Base-by-base conservation (phyloP, 2,329 filamentous ascomycete genomes). In the Aspergillus luchuensis region DNA sequence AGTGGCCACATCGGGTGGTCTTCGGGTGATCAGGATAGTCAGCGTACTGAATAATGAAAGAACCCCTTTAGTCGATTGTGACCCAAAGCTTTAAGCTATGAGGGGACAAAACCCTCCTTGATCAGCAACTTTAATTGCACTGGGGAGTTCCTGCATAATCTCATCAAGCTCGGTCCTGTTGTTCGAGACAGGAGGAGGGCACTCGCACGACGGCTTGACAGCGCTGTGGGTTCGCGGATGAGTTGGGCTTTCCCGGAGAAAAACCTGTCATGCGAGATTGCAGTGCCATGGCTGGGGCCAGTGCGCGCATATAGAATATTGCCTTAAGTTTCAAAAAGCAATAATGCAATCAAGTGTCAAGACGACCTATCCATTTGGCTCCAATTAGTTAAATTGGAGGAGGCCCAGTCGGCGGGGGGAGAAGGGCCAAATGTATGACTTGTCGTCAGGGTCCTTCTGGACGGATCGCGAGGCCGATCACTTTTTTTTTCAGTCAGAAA, bases 51-150 rank as follows among this genome's bases (percentile, higher is more conserved):
- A 43, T 23, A 25, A 25, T 28, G n/a, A 25, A 36, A 48, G 39
- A 15, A 33, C 51, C 36, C 56, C 51, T 36, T 45, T 50, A 52
- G 54, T 19, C 39, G 23, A 25, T 53, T 43, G 48, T 17, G 56
- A 56, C 28, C 48, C 51, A 53, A 52, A 57, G 48, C 41, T 53
- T 60, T 62, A 66, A 64, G 49, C 63, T 66, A 61, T 48, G 41
- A 47, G 49, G 50, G 59, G 56, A 56, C 55, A 59, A 60, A 57
- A 53, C 39, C 49, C 43, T 59, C 39, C 59, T 52, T 41, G 63
- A 66, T 65, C 66, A 64, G 45, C 66, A 64, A 64, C 61, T 62
- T 61, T 66, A 67, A 64, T 64, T 60, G 64, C 56, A 57, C 59
- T 47, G 56, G 54, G 58, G 50, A 55, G 65, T 64, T 66, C 64